Evolutionary conservation across 2,329 filamentous ascomycete genomes (phyloP).

Genomic region (Aspergillus uvarum): DNA sequence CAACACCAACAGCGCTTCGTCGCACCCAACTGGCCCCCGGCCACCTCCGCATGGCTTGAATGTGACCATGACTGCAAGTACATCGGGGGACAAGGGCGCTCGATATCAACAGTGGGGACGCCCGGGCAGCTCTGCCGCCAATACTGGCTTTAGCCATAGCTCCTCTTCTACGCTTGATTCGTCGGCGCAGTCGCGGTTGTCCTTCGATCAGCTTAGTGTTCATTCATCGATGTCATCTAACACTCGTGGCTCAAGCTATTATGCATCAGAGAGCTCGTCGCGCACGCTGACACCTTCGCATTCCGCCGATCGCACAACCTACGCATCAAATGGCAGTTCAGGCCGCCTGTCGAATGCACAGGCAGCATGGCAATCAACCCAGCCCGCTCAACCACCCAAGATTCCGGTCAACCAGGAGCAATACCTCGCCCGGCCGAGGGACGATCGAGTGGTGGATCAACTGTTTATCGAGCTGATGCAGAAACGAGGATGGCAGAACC

Average conservation of each 20-base stretch:
- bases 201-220: conserved; percentile 65
- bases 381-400: conserved; percentile 30
- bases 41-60: conserved; percentile 56
- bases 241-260: conserved; percentile 56
- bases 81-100: conserved; percentile 66
- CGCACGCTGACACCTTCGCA: conserved; percentile 44
- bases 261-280: conserved; percentile 55
- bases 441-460: conserved; percentile 78
- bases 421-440: conserved; percentile 44
- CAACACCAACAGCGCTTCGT: conserved; percentile 45
- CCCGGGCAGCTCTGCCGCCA: conserved; percentile 57
- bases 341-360: conserved; percentile 34
- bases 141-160: conserved; percentile 55
- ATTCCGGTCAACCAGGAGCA: conserved; percentile 32
- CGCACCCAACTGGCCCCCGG: conserved; percentile 62
- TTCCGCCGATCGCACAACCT: conserved; percentile 35
- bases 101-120: conserved; percentile 77
- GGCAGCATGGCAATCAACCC: conserved; percentile 29
- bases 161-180: conserved; percentile 58
- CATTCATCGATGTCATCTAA: conserved; percentile 61
- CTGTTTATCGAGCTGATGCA: conserved; percentile 95
- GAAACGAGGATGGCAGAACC: conserved; percentile 94
- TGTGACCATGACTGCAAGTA: conserved; percentile 68
- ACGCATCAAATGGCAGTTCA: conserved; percentile 25
- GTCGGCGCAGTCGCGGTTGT: conserved; percentile 55